phyloP scores from a whole-genome alignment of 257 asterid genomes.

The Catharanthus roseus region DNA sequence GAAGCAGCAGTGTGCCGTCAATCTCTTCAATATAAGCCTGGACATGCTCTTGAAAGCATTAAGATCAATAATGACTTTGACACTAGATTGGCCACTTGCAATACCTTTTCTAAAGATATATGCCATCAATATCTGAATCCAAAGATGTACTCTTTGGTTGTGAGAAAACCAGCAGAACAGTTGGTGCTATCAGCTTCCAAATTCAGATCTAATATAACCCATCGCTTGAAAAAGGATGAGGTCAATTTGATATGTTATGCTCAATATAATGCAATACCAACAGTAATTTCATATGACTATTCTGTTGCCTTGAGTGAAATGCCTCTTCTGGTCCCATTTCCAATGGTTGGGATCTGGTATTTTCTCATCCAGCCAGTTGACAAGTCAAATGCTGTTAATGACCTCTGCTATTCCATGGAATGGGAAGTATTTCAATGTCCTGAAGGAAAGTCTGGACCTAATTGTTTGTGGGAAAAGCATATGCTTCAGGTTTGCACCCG shows the following conservation, averaged over 20 bases:
- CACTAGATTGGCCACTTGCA: conserved; percentile 30
- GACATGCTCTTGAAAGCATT: conserved; percentile 24
- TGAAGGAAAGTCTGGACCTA: conserved; percentile 57
- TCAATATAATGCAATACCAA: conserved; percentile 52
- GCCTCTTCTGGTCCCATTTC: conserved; percentile 54
- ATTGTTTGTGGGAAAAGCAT: conserved; percentile 60
- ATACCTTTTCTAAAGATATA: conserved; percentile 35
- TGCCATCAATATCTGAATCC: conserved; percentile 43
- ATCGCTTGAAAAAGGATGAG: conserved; percentile 19
- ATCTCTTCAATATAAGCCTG: background rate
- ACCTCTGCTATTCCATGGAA: conserved; percentile 47
- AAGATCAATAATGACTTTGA: conserved; percentile 27
- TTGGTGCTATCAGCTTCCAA: conserved; percentile 44
- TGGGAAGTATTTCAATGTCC: conserved; percentile 67
- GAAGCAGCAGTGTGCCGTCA: conserved; percentile 41
- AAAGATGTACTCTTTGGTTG: conserved; percentile 45
- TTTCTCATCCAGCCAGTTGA: conserved; percentile 46
- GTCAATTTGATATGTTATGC: conserved; percentile 53
- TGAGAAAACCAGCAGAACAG: conserved; percentile 48
- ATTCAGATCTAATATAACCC: conserved; percentile 31
- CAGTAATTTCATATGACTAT: conserved; percentile 45
- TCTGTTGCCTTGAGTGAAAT: conserved; percentile 46
- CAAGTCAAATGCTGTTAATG: conserved; percentile 25
- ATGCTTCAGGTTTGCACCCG: conserved; percentile 53
- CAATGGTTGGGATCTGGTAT: conserved; percentile 75